These are phyloP conservation scores for Scheffersomyces stambukii DNA, from an alignment of 1,139 yeast genomes.

Conservation along the genomic window DNA sequence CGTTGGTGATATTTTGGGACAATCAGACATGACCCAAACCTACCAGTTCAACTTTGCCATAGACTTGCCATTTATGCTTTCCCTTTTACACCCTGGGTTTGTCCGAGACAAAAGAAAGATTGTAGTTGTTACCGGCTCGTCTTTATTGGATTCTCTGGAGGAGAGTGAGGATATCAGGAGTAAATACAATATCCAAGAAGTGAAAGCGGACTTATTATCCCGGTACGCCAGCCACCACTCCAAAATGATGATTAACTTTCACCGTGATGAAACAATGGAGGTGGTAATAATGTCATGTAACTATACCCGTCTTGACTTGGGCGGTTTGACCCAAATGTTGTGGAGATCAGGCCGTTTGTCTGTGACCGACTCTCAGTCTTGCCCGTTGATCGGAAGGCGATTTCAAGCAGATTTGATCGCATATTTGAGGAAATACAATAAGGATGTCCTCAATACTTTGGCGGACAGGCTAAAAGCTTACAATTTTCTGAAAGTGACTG, in stretches of 20 bases:
- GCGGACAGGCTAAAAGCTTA: slow-evolving; percentile 23
- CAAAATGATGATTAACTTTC: slow-evolving; percentile 60
- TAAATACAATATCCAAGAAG: slow-evolving; percentile 24
- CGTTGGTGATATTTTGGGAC: slow-evolving; percentile 27
- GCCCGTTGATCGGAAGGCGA: slow-evolving; percentile 8
- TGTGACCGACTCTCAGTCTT: slow-evolving; percentile 7
- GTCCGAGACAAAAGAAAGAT: slow-evolving; percentile 16
- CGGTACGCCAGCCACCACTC: slow-evolving; percentile 58
- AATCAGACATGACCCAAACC: slow-evolving; percentile 27
- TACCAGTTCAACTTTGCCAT: slow-evolving; percentile 50
- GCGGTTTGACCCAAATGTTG: slow-evolving; percentile 57
- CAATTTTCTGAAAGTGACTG: slow-evolving; percentile 46
- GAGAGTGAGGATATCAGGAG: slow-evolving; percentile 9
- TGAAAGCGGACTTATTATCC: slow-evolving; percentile 29
- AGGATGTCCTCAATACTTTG: slow-evolving; percentile 22
- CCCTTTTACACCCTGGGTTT: slow-evolving; percentile 28
- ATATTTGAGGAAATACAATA: slow-evolving; percentile 43
- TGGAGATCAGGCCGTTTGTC: slow-evolving; percentile 57
- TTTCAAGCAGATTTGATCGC: slow-evolving; percentile 35
- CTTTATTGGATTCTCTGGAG: slow-evolving; percentile 14
- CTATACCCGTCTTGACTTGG: slow-evolving; percentile 50
- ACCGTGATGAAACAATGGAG: slow-evolving; percentile 37
- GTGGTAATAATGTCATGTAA: slow-evolving; percentile 61
- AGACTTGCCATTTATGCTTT: slow-evolving; percentile 35
- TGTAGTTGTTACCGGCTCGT: slow-evolving; percentile 30